A percentile compares a stretch with the other conserved stretches of the same genome.
Evolutionary conservation across 306 rosid genomes (phyloP).

Genomic region (Cicer pinnatifidum): DNA sequence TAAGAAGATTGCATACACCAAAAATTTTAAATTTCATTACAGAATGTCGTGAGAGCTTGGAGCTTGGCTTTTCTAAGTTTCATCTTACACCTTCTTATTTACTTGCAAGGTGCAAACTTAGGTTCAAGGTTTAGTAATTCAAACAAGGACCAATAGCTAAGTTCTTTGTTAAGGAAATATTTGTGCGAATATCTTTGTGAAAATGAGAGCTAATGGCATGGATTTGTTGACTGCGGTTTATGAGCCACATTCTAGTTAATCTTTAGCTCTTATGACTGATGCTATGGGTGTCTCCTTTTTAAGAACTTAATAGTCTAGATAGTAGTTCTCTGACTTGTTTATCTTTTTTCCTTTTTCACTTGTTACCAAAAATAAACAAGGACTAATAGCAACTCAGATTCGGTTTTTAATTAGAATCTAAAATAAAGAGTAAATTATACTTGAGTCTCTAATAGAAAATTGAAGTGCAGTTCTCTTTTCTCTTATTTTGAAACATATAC

Average conservation of each 20-base stretch:
- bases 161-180: too few species aligned
- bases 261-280: too few species aligned
- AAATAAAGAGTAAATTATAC: neutral
- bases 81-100: neutral
- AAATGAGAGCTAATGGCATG: too few species aligned
- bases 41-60: neutral
- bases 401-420: neutral
- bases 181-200: too few species aligned
- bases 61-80: neutral
- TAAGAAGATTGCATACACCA: neutral
- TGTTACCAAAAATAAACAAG: too few species aligned
- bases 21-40: neutral
- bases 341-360: too few species aligned
- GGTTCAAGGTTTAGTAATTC: neutral
- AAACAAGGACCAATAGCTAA: conserved; percentile 5
- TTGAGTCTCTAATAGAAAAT: neutral
- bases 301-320: too few species aligned
- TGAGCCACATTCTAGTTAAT: too few species aligned
- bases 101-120: neutral
- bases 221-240: too few species aligned
- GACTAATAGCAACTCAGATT: too few species aligned
- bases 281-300: too few species aligned
- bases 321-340: too few species aligned
- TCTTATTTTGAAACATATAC: neutral
- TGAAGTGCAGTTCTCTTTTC: neutral